Base-by-base conservation (phyloP, 257 asterid species). In the Prunella vulgaris region DNA sequence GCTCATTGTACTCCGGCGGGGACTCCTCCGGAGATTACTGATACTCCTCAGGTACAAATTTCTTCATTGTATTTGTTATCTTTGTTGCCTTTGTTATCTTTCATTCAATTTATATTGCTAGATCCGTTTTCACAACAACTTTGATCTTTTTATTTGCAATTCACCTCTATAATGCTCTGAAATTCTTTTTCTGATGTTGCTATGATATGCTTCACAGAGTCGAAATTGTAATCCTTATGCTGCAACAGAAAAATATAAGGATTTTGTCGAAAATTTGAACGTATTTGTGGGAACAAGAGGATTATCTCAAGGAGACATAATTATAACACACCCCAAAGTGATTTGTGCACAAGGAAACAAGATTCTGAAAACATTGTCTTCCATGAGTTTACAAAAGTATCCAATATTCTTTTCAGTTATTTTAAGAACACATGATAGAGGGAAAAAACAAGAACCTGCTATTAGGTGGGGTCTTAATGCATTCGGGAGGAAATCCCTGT, bases 201-300 rank as follows among this genome's bases (percentile, higher is more conserved):
- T 52, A 92, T 87, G 70, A 91, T 78, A 63, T 84, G 84, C 93
- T n/a, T n/a, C n/a, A n/a, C n/a, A n/a, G n/a, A n/a, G n/a, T n/a
- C n/a, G n/a, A n/a, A n/a, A n/a, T n/a, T 91, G 96, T 91, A 69
- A 91, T 93, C 84, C 95, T 81, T 35, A 88, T 85, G 88, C 96
- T 91, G 95, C 77, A 75, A 40, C 33, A 66, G 56, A 68, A 21
- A 46, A 52, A 40, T 13, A 76, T 40, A 40, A 40, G 48, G 2
- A 37, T 10, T 35, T 35, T 10, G 46, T 1, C 14, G 5, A 30
- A 30, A 30, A 1, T 30, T 32, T 32, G 38, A 5, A 9, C 38
- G 6, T 13, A 35, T 10, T 2, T n/a, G n/a, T n/a, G n/a, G n/a
- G n/a, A n/a, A n/a, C n/a, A n/a, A n/a, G n/a, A n/a, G n/a, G n/a